Evolutionary conservation across 2,329 filamentous ascomycete species (phyloP).

Genomic region (Malbranchea cinnamomea): DNA sequence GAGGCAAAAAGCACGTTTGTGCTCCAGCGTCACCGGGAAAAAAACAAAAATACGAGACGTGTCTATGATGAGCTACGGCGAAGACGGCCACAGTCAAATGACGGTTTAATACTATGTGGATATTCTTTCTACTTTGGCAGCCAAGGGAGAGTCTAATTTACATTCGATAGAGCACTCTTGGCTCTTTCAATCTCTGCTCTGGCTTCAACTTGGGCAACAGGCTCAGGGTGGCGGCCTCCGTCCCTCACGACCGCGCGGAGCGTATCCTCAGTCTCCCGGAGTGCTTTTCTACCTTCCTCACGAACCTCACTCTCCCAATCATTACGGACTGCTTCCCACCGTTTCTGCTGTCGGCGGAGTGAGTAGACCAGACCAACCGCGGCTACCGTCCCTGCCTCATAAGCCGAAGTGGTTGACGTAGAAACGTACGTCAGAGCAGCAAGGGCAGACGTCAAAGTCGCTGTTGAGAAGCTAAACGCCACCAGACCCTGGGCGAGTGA

Average conservation of each 20-base stretch:
- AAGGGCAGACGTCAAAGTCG: constrained; percentile 45
- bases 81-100: too few species aligned
- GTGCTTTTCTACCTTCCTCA: constrained; percentile 42
- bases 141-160: constrained; percentile 13
- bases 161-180: constrained; percentile 30
- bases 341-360: constrained; percentile 41
- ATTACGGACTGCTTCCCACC: constrained; percentile 40
- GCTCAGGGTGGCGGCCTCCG: constrained; percentile 24
- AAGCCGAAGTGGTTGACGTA: constrained; percentile 34
- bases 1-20: constrained; percentile 1
- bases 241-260: constrained; percentile 33
- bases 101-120: too few species aligned
- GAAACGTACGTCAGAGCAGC: constrained; percentile 42
- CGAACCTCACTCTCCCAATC: constrained; percentile 38
- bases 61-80: too few species aligned
- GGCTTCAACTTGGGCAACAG: constrained; percentile 25
- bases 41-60: too few species aligned
- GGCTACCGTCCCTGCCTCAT: constrained; percentile 45
- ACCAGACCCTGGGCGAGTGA: constrained; percentile 60
- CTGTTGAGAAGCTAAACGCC: constrained; percentile 58
- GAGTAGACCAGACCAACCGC: constrained; percentile 44
- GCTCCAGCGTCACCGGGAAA: too few species aligned
- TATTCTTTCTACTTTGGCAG: too few species aligned
- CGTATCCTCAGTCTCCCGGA: constrained; percentile 38
- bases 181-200: constrained; percentile 32